Base-by-base conservation (phyloP, 495 filamentous ascomycete species). In the Penicillium arizonense region DNA sequence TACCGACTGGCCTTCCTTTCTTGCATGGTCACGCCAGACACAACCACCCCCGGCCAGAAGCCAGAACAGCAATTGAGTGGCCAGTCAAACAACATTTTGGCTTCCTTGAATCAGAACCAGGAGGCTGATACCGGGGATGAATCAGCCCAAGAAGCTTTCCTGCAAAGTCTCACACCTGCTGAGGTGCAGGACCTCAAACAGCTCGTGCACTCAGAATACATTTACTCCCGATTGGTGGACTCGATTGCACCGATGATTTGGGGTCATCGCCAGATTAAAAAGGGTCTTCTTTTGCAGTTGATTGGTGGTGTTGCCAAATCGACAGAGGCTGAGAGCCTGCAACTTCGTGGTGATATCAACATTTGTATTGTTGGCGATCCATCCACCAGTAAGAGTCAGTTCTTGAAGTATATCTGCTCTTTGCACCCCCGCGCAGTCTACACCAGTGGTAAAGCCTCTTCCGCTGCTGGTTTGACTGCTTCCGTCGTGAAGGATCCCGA, bases 351-450 rank as follows among this genome's bases (percentile, higher is more conserved):
- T 60, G 94, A 99, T 67, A 89, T 99, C 77, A 99, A 99, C 68
- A 92, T 99, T 56, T 99, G 94, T 68, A 91, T 99, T 62, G 95
- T 99, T 48, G 94, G 94, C 57, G 94, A 99, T 65, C 94, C 94
- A 2, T 93, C 89, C n/a, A 99, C 94, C 2, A 94, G 89, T 55
- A 99, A 99, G 70, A 96, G 90, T 52, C 94, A 99, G 63, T 99
- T 99, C 74, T 77, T 99, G 53, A 99, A 99, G 70, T 82, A 97
- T 61, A 88, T 99, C 56, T 96, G 90, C 77, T 91, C 89, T 40
- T 89, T 99, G 66, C 85, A 96, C 24, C 94, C 94, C 10, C 92
- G 94, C 26, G 90, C 94, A 3, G 92, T 99, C 47, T 99, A 99
- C 65, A 99, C 94, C 20, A 96, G 91, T 30, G 94, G 94, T 54